Evolutionary conservation across 345 rosid species (phyloP), one percentile per base, ranked within the genome.

Genomic region (Ceriops tagal): DNA sequence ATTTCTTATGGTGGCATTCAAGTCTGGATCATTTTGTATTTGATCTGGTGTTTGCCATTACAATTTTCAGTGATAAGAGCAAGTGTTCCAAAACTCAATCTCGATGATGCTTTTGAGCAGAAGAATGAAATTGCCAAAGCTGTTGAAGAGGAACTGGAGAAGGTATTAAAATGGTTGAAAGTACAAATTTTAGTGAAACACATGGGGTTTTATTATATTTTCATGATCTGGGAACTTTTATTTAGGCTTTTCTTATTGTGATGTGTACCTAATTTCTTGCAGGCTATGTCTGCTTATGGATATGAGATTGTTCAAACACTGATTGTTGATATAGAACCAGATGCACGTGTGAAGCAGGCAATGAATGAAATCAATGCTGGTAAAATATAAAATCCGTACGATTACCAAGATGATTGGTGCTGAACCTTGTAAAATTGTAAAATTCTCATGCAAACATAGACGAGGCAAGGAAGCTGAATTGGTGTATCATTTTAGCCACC

Each of bases 201-300:
- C 49, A 3, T 43, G 19, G 49, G 49, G 49, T 43, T 43, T 15
- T 43, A 13, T 43, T 13, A 43, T 43, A 43, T 43, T 21, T 60
- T 60, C 35, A 19, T 22, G 31, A 32, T n/a, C 61, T 59, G 10
- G 22, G 65, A 15, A 46, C 49, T 43, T 43, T 43, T 43, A 18
- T 43, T 43, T 43, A 13, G 13, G 49, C 19, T 43, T 43, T 43
- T 43, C 49, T 43, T 43, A 43, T 3, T 3, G 49, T 43, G 15
- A 43, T 35, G 20, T 55, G 19, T 11, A 47, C 53, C 62, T 43
- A 10, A 61, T 53, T 35, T 53, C 24, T 37, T 63, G 8, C 65
- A 72, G 76, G 76, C 76, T 35, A 72, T 72, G 76, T 72, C 76
- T 60, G 71, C 71, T 32, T 72, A 72, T 65, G 76, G 76, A 32